These are phyloP conservation scores for Aureobasidium sp. DNA, from an alignment of 2,329 filamentous ascomycete species.

Conservation along the genomic window DNA sequence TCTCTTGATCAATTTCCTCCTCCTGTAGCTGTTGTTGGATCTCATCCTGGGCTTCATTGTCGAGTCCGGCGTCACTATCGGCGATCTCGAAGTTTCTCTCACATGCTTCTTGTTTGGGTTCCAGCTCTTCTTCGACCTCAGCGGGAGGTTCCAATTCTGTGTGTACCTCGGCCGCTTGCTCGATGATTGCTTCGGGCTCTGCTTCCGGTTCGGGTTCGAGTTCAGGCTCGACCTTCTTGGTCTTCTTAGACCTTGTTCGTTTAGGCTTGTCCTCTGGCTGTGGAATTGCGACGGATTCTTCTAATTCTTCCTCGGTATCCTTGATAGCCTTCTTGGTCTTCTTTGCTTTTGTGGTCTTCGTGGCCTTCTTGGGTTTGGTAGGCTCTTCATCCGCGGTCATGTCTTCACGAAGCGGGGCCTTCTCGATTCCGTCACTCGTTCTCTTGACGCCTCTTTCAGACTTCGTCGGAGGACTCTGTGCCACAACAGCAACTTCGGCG, in stretches of 20 bases:
- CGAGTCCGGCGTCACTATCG: background rate
- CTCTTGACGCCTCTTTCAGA: slow-evolving; percentile 29
- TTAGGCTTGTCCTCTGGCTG: slow-evolving; percentile 12
- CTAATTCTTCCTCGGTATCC: slow-evolving; percentile 15
- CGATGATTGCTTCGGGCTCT: slow-evolving; percentile 20
- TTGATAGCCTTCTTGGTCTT: slow-evolving; percentile 18
- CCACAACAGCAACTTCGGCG: slow-evolving; percentile 22
- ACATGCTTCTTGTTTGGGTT: slow-evolving; percentile 43
- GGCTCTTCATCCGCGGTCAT: slow-evolving; percentile 3
- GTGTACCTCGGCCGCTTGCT: slow-evolving; percentile 44
- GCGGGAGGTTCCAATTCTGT: background rate
- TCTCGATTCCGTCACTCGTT: slow-evolving; percentile 28
- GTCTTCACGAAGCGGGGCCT: background rate
- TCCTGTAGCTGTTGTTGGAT: slow-evolving; percentile 2
- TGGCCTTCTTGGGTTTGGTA: slow-evolving; percentile 15
- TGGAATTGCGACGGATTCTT: background rate
- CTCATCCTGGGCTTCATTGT: slow-evolving; percentile 1
- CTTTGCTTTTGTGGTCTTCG: slow-evolving; percentile 15
- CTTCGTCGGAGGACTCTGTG: slow-evolving; percentile 23
- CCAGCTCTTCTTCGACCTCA: slow-evolving; percentile 32
- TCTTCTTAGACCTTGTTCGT: slow-evolving; percentile 12
- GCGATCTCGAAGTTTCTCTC: slow-evolving; percentile 23
- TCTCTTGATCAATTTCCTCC: background rate
- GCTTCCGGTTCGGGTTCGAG: slow-evolving; percentile 16
- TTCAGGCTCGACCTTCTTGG: slow-evolving; percentile 12